phyloP scores from a whole-genome alignment of 768 basidiomycete genomes.

The Crucibulum laeve region DNA sequence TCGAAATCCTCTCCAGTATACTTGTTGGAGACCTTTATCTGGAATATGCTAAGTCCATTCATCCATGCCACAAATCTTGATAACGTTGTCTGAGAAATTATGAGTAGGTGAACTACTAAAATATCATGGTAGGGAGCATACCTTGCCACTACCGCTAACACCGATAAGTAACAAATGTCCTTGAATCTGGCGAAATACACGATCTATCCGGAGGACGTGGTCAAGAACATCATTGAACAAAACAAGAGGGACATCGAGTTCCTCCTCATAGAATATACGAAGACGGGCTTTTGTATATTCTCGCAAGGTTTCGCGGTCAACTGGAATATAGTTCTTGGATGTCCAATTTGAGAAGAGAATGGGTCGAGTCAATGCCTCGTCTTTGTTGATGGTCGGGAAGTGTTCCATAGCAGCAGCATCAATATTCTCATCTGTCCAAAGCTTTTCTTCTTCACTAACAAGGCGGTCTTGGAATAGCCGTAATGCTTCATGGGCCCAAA shows the following conservation, averaged over 20 bases:
- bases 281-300: conserved; percentile 97
- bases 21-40: conserved; percentile 99
- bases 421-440: conserved; percentile 93
- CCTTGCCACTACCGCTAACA: conserved; percentile 98
- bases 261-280: conserved; percentile 98
- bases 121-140: conserved; percentile 34
- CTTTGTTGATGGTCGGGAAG: conserved; percentile 89
- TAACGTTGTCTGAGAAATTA: conserved; percentile 72
- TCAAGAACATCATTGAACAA: conserved; percentile 98
- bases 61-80: conserved; percentile 99
- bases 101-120: background rate
- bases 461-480: conserved; percentile 98
- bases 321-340: conserved; percentile 92
- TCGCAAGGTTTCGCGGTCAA: conserved; percentile 87
- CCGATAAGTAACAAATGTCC: conserved; percentile 96
- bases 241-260: conserved; percentile 94
- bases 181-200: conserved; percentile 97
- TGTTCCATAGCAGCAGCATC: conserved; percentile 79
- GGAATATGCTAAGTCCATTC: conserved; percentile 98
- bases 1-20: conserved; percentile 99
- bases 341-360: conserved; percentile 99
- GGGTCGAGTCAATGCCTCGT: conserved; percentile 83
- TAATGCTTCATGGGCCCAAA: conserved; percentile 97
- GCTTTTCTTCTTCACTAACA: conserved; percentile 87
- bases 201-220: conserved; percentile 95